phyloP scores from a whole-genome alignment of 371 early-diverging fungal species.

The Mucor saturninus region DNA sequence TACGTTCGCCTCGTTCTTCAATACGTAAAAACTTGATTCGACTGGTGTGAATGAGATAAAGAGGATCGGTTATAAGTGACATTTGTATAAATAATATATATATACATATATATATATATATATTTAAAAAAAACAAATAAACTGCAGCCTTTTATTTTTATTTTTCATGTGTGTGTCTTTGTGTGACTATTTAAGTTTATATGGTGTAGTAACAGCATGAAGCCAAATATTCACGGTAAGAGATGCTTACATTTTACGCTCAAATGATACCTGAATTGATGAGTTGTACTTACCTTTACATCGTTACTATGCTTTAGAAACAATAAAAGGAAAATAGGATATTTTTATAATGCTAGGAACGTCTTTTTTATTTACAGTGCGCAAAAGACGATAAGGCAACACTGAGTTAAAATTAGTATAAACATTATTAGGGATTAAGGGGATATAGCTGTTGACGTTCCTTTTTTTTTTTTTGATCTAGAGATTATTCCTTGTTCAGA shows the following conservation, averaged over 20 bases:
- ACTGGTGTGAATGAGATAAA: constrained; percentile 79
- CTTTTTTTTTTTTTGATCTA: neutral
- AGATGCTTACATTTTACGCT: no score
- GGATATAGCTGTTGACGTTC: constrained; percentile 5
- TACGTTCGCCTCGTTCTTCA: constrained; percentile 77
- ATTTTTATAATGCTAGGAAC: constrained; percentile 6
- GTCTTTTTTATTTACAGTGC: constrained; percentile 29
- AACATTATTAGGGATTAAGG: neutral
- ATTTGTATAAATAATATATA: constrained; percentile 16
- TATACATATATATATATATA: no score
- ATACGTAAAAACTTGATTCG: constrained; percentile 76
- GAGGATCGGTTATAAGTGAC: constrained; percentile 75
- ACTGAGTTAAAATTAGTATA: constrained; percentile 11
- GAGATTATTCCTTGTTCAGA: neutral
- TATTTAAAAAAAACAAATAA: no score
- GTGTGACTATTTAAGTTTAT: no score
- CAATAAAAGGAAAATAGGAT: neutral
- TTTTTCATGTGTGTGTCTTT: no score
- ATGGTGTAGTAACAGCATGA: no score
- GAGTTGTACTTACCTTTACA: no score
- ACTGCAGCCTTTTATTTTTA: no score
- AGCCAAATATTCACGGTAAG: no score
- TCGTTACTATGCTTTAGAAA: no score
- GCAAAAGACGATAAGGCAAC: constrained; percentile 28
- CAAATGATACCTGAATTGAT: no score